Percentiles rank a stretch among this genome's conserved stretches.
Conservation (phyloP, 108 stramenopile species). For the Cyclostephanos tholiformis region DNA sequence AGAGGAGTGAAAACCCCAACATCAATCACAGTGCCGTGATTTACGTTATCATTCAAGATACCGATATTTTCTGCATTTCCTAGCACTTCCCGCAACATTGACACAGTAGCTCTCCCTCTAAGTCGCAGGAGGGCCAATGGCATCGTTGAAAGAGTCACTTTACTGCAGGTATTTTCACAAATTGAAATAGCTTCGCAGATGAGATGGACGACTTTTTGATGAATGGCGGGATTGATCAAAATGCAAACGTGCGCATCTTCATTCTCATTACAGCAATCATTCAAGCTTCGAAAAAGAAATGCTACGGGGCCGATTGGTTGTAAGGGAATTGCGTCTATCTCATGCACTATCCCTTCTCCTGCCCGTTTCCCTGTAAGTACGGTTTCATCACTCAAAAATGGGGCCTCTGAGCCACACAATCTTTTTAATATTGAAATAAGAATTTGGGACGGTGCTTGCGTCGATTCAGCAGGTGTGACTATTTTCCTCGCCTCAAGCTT, state of each 20-base stretch:
- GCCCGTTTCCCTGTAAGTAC: constrained; percentile 23
- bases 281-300: constrained; percentile 32
- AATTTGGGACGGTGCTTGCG: constrained; percentile 4
- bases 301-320: constrained; percentile 40
- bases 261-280: not conserved
- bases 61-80: constrained; percentile 3
- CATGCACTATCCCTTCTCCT: constrained; percentile 46
- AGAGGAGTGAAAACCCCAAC: not conserved
- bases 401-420: constrained; percentile 33
- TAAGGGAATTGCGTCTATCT: constrained; percentile 36
- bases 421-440: constrained; percentile 23
- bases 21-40: constrained; percentile 35
- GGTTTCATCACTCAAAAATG: constrained; percentile 28
- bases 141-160: constrained; percentile 25
- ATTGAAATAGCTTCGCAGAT: constrained; percentile 8
- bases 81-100: constrained; percentile 23
- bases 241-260: constrained; percentile 22
- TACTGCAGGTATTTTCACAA: not conserved
- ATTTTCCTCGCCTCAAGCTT: constrained; percentile 13
- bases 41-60: constrained; percentile 6
- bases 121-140: constrained; percentile 40
- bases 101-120: constrained; percentile 27
- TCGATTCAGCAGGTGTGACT: not conserved
- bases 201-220: constrained; percentile 13
- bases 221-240: constrained; percentile 47